A percentile compares a stretch with the other conserved stretches of the same genome.
Evolutionary conservation across 2,329 filamentous ascomycete species (phyloP).

Genomic region (Talaromyces atroroseus): DNA sequence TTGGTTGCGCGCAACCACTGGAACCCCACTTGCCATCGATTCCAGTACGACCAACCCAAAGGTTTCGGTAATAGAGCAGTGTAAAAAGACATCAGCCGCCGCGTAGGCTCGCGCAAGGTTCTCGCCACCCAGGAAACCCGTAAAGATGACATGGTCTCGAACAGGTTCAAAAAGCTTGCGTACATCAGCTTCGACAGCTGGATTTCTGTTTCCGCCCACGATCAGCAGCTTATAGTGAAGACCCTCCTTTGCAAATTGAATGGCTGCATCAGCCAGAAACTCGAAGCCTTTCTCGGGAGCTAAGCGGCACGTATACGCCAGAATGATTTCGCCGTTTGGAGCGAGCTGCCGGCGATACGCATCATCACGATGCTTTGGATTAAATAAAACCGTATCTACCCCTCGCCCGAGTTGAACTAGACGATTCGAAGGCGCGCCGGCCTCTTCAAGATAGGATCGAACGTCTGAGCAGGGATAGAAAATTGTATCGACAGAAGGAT

Average conservation of each 20-base stretch:
- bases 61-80: slow-evolving; percentile 67
- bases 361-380: slow-evolving; percentile 49
- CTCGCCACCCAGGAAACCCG: slow-evolving; percentile 58
- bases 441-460: slow-evolving; percentile 53
- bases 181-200: slow-evolving; percentile 57
- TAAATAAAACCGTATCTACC: slow-evolving; percentile 60
- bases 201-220: slow-evolving; percentile 63
- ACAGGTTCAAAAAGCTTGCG: slow-evolving; percentile 54
- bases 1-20: slow-evolving; percentile 63
- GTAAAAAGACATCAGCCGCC: slow-evolving; percentile 63
- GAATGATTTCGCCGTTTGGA: slow-evolving; percentile 58
- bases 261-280: slow-evolving; percentile 56
- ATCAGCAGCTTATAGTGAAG: slow-evolving; percentile 60
- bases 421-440: slow-evolving; percentile 53
- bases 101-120: slow-evolving; percentile 62
- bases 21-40: slow-evolving; percentile 65
- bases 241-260: slow-evolving; percentile 50
- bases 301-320: slow-evolving; percentile 61
- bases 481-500: slow-evolving; percentile 57
- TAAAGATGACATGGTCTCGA: slow-evolving; percentile 57
- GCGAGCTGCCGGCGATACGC: slow-evolving; percentile 51
- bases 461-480: slow-evolving; percentile 66
- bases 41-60: slow-evolving; percentile 67
- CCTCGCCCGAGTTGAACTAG: slow-evolving; percentile 59
- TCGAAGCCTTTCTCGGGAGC: slow-evolving; percentile 67